A percentile compares a stretch with the other conserved stretches of the same genome.
Evolutionary conservation across 208 protist genomes (phyloP).

Genomic region (Trypanosoma conorhini): DNA sequence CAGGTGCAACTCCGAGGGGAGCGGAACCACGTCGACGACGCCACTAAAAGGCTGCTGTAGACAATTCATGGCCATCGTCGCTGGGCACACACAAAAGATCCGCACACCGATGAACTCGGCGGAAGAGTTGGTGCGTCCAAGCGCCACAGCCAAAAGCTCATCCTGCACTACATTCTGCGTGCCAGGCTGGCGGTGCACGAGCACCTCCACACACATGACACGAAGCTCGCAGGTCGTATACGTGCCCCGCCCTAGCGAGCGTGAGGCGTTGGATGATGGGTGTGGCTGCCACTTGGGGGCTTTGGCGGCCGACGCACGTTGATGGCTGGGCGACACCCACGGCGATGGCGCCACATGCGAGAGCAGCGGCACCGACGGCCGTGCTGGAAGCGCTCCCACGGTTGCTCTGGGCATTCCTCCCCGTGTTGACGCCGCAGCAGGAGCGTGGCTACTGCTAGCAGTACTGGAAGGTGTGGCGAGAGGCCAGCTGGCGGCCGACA

Average conservation of each 20-base stretch:
- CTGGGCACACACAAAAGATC: slow-evolving; percentile 42
- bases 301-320: not conserved
- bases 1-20: slow-evolving; percentile 48
- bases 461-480: not conserved
- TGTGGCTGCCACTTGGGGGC: not conserved
- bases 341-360: slow-evolving; percentile 20
- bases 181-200: slow-evolving; percentile 35
- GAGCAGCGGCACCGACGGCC: slow-evolving; percentile 12
- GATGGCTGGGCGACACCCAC: not conserved
- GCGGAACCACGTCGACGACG: slow-evolving; percentile 40
- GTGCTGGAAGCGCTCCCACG: not conserved
- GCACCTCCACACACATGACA: slow-evolving; percentile 54
- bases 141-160: slow-evolving; percentile 50
- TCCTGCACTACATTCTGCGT: slow-evolving; percentile 34
- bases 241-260: slow-evolving; percentile 4
- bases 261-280: not conserved
- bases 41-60: slow-evolving; percentile 17
- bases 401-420: not conserved
- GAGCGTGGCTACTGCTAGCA: not conserved
- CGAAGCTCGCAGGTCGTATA: slow-evolving; percentile 33
- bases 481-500: slow-evolving; percentile 28
- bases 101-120: slow-evolving; percentile 33
- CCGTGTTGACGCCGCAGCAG: not conserved
- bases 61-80: not conserved
- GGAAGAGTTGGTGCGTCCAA: slow-evolving; percentile 40